Evolutionary conservation across 345 rosid species (phyloP), one percentile per base, ranked within the genome.

Genomic region (Gossypium anomalum): DNA sequence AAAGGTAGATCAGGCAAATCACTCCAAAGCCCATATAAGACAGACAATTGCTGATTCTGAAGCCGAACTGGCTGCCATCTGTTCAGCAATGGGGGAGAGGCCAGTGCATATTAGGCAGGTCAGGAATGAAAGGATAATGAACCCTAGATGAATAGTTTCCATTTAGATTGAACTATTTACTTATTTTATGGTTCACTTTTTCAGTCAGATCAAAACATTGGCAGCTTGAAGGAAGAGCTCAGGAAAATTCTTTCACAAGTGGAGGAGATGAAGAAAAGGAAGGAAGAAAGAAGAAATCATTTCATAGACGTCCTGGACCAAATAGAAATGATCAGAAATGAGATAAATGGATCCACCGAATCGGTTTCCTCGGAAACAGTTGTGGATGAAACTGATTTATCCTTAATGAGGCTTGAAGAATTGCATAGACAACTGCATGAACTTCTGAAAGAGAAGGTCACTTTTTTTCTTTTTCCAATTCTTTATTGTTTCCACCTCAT

Each of bases 31-130:
- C 78, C 92, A 86, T 80, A 82, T 96, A 20, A 81, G 97, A 63
- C 90, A 88, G 82, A 82, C 83, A 2, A 96, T 96, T 49, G 98
- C 97, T 56, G 97, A 91, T 71, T 82, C 87, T 77, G 98, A 96
- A 86, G 97, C 97, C 7, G 86, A 96, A 78, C 89, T 96, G 41
- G 98, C 97, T 23, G 83, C 92, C 23, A 88, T 96, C 44, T 91
- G 97, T 70, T 91, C 98, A 53, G 83, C 97, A 3, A 85, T 93
- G 92, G 98, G 97, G 6, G 99, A 96, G 56, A 87, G 92, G 34
- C 98, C 98, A 10, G 88, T 93, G 45, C 97, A 90, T 77, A 85
- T 89, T 78, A 88, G 93, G 84, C 99, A 93, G 97, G 99, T 95
- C 44, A 75, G 80, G 9, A 56, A 29, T 53, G 58, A 63, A 68